Percentiles rank a stretch among this genome's conserved stretches.
These are phyloP conservation scores for Herpetospermum pedunculosum DNA, from an alignment of 306 rosid species.

Conservation along the genomic window DNA sequence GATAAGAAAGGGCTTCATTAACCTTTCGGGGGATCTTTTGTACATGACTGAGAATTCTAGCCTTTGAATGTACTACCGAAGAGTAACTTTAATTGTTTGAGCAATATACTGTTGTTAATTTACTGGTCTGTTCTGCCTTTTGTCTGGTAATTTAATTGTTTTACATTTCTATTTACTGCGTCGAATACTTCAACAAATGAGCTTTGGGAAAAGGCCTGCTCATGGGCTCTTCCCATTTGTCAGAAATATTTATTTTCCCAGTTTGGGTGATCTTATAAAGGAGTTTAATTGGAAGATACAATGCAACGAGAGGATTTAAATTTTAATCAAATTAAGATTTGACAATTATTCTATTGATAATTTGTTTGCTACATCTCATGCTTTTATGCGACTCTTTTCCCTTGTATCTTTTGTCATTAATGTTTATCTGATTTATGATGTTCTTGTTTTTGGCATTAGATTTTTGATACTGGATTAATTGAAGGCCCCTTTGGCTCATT, in stretches of 20 bases:
- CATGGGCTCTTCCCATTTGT: background rate
- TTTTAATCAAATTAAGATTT: background rate
- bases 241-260: too few relatives aligned
- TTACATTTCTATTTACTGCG: background rate
- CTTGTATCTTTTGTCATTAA: background rate
- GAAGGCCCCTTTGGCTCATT: conserved; percentile 48
- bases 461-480: conserved; percentile 84
- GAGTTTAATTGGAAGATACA: background rate
- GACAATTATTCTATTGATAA: background rate
- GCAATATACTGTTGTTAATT: background rate
- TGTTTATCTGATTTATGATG: conserved; percentile 14
- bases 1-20: background rate
- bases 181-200: background rate
- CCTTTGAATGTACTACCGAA: background rate
- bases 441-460: conserved; percentile 25
- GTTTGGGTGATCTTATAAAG: background rate
- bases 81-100: background rate
- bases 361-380: background rate
- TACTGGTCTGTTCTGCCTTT: background rate
- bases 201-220: background rate
- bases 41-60: background rate
- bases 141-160: background rate
- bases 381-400: background rate
- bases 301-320: background rate
- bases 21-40: background rate